Evolutionary conservation across 805 yeast species (phyloP).

Genomic region (Cyberlindnera euphorbiiphila): DNA sequence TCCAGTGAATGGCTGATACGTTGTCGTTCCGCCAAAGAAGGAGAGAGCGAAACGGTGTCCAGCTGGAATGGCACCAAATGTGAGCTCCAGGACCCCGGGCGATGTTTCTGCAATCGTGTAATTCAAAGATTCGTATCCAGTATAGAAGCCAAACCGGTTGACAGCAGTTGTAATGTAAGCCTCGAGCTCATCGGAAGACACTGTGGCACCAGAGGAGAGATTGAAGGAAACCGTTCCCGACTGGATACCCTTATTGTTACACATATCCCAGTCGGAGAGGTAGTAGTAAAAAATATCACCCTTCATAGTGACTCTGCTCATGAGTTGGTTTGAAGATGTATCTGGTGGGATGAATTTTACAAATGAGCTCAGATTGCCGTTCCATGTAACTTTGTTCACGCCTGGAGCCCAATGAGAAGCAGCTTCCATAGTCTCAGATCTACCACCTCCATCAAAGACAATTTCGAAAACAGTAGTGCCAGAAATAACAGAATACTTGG

Average conservation of each 20-base stretch:
- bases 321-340: not conserved
- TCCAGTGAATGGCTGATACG: too few species aligned
- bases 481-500: constrained; percentile 1
- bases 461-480: constrained; percentile 11
- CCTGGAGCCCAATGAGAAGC: constrained; percentile 15
- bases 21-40: too few species aligned
- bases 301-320: constrained; percentile 15
- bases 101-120: not conserved
- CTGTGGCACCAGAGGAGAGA: not conserved
- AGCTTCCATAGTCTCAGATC: constrained; percentile 4
- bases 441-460: constrained; percentile 17
- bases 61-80: constrained; percentile 10
- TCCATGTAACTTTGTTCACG: constrained; percentile 16
- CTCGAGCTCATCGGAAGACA: constrained; percentile 2
- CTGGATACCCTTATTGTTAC: constrained; percentile 5
- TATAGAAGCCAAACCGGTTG: constrained; percentile 4
- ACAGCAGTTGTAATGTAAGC: constrained; percentile 1
- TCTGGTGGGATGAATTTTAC: constrained; percentile 1
- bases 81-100: not conserved
- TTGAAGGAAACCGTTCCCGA: constrained; percentile 11
- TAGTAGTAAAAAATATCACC: constrained; percentile 16
- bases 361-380: constrained; percentile 6
- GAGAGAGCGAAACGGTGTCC: constrained; percentile 13
- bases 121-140: not conserved
- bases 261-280: constrained; percentile 4